phyloP scores from a whole-genome alignment of 2,329 filamentous ascomycete species.

The Bipolaris oryzae region DNA sequence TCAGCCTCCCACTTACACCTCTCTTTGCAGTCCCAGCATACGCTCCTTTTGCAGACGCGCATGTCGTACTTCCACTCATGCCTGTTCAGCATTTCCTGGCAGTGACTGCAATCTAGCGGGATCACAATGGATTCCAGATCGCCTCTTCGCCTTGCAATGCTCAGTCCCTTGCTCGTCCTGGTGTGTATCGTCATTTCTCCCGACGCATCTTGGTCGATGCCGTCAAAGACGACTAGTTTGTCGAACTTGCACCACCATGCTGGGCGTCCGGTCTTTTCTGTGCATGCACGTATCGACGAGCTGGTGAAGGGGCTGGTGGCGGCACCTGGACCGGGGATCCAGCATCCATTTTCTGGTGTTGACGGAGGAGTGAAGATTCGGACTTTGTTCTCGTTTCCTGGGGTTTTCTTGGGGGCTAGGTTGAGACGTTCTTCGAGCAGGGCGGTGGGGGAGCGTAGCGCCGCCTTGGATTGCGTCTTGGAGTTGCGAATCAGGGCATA shows the following conservation, averaged over 20 bases:
- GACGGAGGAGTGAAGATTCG: slow-evolving; percentile 36
- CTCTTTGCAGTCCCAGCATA: slow-evolving; percentile 45
- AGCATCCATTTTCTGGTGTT: slow-evolving; percentile 36
- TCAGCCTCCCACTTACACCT: slow-evolving; percentile 39
- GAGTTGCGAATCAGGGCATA: slow-evolving; percentile 43
- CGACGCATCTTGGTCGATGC: slow-evolving; percentile 20
- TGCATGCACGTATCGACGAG: slow-evolving; percentile 35
- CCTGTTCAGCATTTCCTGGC: slow-evolving; percentile 42
- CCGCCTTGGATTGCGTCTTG: slow-evolving; percentile 35
- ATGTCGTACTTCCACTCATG: slow-evolving; percentile 46
- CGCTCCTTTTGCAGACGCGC: slow-evolving; percentile 38
- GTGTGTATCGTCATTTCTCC: slow-evolving; percentile 27
- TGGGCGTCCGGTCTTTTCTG: slow-evolving; percentile 27
- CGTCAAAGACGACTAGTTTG: slow-evolving; percentile 44
- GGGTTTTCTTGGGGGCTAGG: slow-evolving; percentile 26
- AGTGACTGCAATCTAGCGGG: slow-evolving; percentile 40
- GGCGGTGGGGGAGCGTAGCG: slow-evolving; percentile 41
- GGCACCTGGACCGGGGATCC: slow-evolving; percentile 35
- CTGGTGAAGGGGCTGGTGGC: slow-evolving; percentile 33
- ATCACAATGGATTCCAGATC: slow-evolving; percentile 40
- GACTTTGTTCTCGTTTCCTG: slow-evolving; percentile 23
- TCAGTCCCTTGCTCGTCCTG: slow-evolving; percentile 40
- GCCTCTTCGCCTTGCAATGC: slow-evolving; percentile 36
- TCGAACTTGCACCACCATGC: slow-evolving; percentile 48
- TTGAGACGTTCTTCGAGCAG: slow-evolving; percentile 39